A percentile compares a stretch with the other conserved stretches of the same genome.
These are phyloP conservation scores for Leishmania braziliensis DNA, from an alignment of 208 protist genomes.

Conservation along the genomic window DNA sequence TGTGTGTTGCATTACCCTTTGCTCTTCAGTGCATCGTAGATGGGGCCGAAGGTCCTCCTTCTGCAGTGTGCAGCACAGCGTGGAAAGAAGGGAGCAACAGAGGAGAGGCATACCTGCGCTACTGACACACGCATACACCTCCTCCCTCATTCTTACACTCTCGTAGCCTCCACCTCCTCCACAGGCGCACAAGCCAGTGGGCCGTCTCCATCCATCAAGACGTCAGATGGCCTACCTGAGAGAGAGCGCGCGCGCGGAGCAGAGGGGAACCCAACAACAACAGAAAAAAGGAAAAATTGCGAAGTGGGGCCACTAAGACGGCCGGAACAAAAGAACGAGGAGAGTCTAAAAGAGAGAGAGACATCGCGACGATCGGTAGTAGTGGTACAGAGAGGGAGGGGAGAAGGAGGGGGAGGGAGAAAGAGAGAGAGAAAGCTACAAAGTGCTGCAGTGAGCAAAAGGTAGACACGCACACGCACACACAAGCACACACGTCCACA, in stretches of 20 bases:
- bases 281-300: background rate
- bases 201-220: background rate
- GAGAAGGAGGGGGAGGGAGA: background rate
- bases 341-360: background rate
- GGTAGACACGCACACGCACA: background rate
- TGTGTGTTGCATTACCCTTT: background rate
- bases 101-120: background rate
- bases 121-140: background rate
- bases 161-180: background rate
- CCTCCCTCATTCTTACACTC: background rate
- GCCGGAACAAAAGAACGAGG: constrained; percentile 4
- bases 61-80: background rate
- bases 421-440: background rate
- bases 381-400: constrained; percentile 2
- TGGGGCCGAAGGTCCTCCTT: background rate
- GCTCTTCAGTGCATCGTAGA: background rate
- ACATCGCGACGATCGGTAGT: constrained; percentile 8
- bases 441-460: background rate
- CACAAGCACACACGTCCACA: background rate
- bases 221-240: background rate
- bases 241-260: no score
- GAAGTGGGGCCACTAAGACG: background rate
- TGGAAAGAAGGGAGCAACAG: constrained; percentile 3
- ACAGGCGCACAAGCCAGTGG: background rate
- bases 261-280: background rate